Percentiles rank a stretch among this genome's conserved stretches.
Evolutionary conservation across 2,329 filamentous ascomycete species (phyloP).

Genomic region (Uncinocarpus reesii): DNA sequence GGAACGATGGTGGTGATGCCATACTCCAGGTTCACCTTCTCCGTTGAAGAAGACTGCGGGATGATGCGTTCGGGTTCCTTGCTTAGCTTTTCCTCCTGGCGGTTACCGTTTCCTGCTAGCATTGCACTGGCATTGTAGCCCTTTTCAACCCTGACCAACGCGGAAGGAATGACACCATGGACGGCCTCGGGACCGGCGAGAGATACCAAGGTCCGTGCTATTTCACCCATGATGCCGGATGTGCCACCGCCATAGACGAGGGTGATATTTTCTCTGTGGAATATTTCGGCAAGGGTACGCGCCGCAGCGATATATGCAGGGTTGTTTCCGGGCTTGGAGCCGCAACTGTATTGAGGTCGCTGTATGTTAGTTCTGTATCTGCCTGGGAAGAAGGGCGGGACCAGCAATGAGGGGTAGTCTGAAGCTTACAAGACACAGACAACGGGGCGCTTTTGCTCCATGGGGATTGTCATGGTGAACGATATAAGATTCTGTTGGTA

Average conservation of each 20-base stretch:
- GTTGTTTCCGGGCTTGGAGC: slow-evolving; percentile 62
- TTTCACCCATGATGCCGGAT: slow-evolving; percentile 86
- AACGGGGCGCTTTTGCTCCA: slow-evolving; percentile 43
- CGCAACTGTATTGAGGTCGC: slow-evolving; percentile 51
- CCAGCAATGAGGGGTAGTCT: neutral
- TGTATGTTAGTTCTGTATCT: slow-evolving; percentile 9
- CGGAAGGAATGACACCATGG: slow-evolving; percentile 85
- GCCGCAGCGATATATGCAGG: slow-evolving; percentile 70
- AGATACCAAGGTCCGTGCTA: slow-evolving; percentile 74
- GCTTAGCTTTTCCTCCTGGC: slow-evolving; percentile 24
- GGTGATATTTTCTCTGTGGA: slow-evolving; percentile 66
- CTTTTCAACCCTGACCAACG: slow-evolving; percentile 65
- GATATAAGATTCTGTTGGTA: neutral
- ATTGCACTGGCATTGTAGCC: slow-evolving; percentile 19
- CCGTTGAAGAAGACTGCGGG: slow-evolving; percentile 39
- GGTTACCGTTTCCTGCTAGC: slow-evolving; percentile 28
- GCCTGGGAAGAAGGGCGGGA: neutral
- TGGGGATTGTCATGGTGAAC: neutral
- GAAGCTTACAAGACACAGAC: slow-evolving; percentile 72
- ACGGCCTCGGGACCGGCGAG: slow-evolving; percentile 71
- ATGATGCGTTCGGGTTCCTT: slow-evolving; percentile 46
- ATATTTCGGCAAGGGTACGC: slow-evolving; percentile 58
- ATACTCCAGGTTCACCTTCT: slow-evolving; percentile 44
- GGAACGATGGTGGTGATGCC: slow-evolving; percentile 78
- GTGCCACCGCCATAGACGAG: slow-evolving; percentile 95